Percentiles rank a stretch among this genome's conserved stretches.
Evolutionary conservation across 805 yeast genomes (phyloP).

Genomic region (Zygosaccharomyces gambellarensis): DNA sequence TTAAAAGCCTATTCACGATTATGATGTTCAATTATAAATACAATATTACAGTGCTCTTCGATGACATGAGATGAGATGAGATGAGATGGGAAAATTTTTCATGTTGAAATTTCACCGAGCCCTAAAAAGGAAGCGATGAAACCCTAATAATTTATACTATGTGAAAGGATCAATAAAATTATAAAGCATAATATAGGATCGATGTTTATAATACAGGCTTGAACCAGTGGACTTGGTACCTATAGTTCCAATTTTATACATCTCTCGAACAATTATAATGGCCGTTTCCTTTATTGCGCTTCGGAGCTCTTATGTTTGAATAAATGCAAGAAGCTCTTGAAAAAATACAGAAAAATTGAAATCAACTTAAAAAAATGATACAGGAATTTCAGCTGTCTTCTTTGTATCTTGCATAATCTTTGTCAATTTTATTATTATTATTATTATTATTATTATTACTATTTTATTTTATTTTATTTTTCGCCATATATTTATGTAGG

Average conservation of each 20-base stretch:
- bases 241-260: neutral
- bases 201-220: neutral
- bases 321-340: too few relatives aligned
- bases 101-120: constrained; percentile 1
- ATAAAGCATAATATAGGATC: neutral
- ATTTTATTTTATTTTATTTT: neutral
- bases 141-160: neutral
- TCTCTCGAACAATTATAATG: too few relatives aligned
- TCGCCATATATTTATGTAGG: neutral
- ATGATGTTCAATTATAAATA: too few relatives aligned
- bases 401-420: neutral
- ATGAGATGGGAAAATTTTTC: constrained; percentile 19
- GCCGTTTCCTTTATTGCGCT: too few relatives aligned
- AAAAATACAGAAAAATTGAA: too few relatives aligned
- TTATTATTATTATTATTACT: neutral
- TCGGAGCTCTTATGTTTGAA: too few relatives aligned
- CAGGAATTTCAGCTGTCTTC: too few relatives aligned
- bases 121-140: neutral
- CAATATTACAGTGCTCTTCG: neutral
- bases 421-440: neutral
- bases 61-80: constrained; percentile 16
- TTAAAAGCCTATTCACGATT: too few relatives aligned
- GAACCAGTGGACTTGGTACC: neutral
- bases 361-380: too few relatives aligned
- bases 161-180: neutral